Base-by-base conservation (phyloP, 805 yeast species). In the Lachancea fermentati region DNA sequence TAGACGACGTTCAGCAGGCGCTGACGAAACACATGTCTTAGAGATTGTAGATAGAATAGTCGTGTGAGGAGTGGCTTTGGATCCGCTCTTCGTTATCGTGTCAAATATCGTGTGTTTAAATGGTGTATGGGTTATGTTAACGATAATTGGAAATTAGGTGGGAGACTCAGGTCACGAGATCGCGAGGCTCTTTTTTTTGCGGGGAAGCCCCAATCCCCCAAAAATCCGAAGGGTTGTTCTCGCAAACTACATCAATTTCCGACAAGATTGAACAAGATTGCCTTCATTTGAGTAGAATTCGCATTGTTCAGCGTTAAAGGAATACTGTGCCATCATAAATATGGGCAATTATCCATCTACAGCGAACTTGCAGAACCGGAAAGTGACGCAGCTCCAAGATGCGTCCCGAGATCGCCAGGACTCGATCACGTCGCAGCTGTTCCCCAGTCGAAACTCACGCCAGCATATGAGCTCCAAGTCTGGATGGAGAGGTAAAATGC, bases 1-100 rank as follows among this genome's bases (percentile, higher is more conserved):
- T 83, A 42, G 66, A 72, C 28, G 97, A 91, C 57, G 91, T 93
- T 19, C 82, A 84, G 49, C 66, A 69, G 29, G 77, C 74, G 14
- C 48, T 58, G 33, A 35, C 47, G 7, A 54, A 47, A 30, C 58
- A 57, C 43, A 48, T 55, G 51, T 44, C 44, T 25, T 37, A 22
- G 26, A 7, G 11, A 7, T 7, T 22, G 26, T 22, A 22, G 26
- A 22, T 22, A 22, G 26, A 22, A 22, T 22, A 22, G 26, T 22
- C 26, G 26, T 22, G 26, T 22, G n/a, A 40, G 24, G 8, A 7
- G 7, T 22, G 9, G 7, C 11, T 7, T 22, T 22, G 11, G 11
- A 11, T 22, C 11, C 26, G 7, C 11, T 22, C 7, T 22, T 7
- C 7, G 7, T 22, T 22, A 7, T 22, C 26, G 7, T 22, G 26